Base-by-base conservation (phyloP, 2,329 filamentous ascomycete species). In the Cordyceps pruinosa region DNA sequence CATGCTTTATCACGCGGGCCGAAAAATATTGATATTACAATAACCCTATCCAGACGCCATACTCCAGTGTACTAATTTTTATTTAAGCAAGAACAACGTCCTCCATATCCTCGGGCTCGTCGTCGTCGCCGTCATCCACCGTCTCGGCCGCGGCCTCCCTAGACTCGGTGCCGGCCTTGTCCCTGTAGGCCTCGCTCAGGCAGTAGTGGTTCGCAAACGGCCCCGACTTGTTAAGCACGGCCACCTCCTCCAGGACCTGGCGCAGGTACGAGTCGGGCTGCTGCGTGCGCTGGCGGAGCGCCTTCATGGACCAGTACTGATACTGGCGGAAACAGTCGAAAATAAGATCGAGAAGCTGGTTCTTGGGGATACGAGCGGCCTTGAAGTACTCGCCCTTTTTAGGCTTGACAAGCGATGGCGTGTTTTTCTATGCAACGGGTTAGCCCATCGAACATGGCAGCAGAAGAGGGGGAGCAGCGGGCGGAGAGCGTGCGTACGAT, bases 231-330 rank as follows among this genome's bases (percentile, higher is more conserved):
- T 95, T 86, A 60, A 96, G 75, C 21, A 88, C 83, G 0, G 90
- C 93, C 59, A 97, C 83, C 67, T 90, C 85, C 61, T 92, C 88
- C 63, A 99, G 75, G 1, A 86, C 87, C 68, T 94, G 84, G 56
- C 93, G 90, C 60, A 99, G 82, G 70, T 92, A 97, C n/a, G 88
- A 86, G 69, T 97, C 94, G 1, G 94, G 94, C 73, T 99, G 94
- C 59, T 86, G 83, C 39, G 95, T 82, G 60, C 81, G 77, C 51
- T 84, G 79, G 61, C 90, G 90, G 64, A 99, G 82, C 5, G 88
- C 84, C 68, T 90, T 92, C 79, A 97, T 89, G n/a, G 88, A 86
- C 92, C 93, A 99, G 73, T 94, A 97, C 65, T 87, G 85, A 78
- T 88, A 96, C 66, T 88, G 78, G 57, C 86, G 83, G 83, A 97